Percentiles rank a stretch among this genome's conserved stretches.
phyloP scores from a whole-genome alignment of 2,329 filamentous ascomycete species.

The Fusarium sororula region DNA sequence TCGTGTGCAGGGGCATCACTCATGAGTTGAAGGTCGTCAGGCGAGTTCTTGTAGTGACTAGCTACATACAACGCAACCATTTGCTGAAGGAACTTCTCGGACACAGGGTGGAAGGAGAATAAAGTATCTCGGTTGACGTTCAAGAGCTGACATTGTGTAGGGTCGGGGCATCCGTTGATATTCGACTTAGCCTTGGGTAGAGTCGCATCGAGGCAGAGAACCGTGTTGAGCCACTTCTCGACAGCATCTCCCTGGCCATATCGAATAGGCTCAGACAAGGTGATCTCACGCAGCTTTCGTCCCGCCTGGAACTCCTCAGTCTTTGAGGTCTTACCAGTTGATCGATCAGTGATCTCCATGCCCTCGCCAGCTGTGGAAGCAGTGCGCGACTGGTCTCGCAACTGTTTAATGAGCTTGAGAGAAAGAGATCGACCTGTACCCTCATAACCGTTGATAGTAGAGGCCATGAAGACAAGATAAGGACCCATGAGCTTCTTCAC shows the following conservation, averaged over 20 bases:
- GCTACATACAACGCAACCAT: slow-evolving; percentile 99
- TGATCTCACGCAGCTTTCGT: slow-evolving; percentile 89
- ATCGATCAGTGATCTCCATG: slow-evolving; percentile 77
- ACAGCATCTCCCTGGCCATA: slow-evolving; percentile 91
- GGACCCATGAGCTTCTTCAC: slow-evolving; percentile 95
- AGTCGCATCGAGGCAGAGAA: slow-evolving; percentile 93
- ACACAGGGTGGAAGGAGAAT: slow-evolving; percentile 97
- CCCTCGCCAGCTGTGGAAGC: slow-evolving; percentile 64
- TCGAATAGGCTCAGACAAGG: slow-evolving; percentile 90
- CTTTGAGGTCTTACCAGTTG: slow-evolving; percentile 78
- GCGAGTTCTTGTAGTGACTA: slow-evolving; percentile 97
- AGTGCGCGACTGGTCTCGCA: slow-evolving; percentile 88
- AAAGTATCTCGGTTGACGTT: slow-evolving; percentile 96
- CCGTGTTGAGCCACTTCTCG: slow-evolving; percentile 94
- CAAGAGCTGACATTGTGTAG: slow-evolving; percentile 88
- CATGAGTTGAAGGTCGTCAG: slow-evolving; percentile 98
- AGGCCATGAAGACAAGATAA: slow-evolving; percentile 98
- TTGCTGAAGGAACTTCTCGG: slow-evolving; percentile 95
- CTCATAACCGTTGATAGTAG: slow-evolving; percentile 98
- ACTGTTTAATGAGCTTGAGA: slow-evolving; percentile 94
- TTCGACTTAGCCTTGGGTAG: slow-evolving; percentile 79
- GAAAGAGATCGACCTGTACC: slow-evolving; percentile 95
- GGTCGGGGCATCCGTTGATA: slow-evolving; percentile 85
- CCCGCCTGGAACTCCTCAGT: slow-evolving; percentile 70
- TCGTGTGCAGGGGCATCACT: slow-evolving; percentile 97